Evolutionary conservation across 1,284 basidiomycete species (phyloP), one percentile per base, ranked within the genome.

Genomic region (Bjerkandera adusta): DNA sequence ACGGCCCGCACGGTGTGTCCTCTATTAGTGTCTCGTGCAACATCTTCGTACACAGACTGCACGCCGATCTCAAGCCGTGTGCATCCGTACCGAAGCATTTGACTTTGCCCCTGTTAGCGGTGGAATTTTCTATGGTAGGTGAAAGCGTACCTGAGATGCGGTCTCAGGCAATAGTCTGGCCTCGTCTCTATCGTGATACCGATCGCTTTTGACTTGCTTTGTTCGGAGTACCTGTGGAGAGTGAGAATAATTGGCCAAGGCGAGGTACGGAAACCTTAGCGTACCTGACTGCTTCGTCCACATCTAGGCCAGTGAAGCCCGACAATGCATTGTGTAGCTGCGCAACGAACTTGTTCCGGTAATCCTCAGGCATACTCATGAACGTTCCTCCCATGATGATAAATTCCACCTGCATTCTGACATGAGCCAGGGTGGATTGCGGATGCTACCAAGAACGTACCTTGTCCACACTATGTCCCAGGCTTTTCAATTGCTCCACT

Each of bases 371-470:
- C 83, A 98, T 94, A 58, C 92, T 97, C 95, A 99, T 97, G 68
- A 99, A 99, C 3, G 96, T 99, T 36, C 96, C 96, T 26, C 96
- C 97, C 96, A 99, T 99, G 58, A 99, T 78, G 55, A 99, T 99
- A 63, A 98, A 98, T 65, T 99, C 96, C 38, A 99, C 89, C 89
- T 92, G 54, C 26, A 25, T 29, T 20, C 21, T n/a, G n/a, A n/a
- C 24, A 33, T 53, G 3, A 51, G 37, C 33, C 13, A 20, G 36
- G 12, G 25, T 22, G 7, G 30, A 18, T 10, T 26, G 10, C 36
- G 50, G 32, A 51, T 13, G 7, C 15, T 10, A 29, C 5, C n/a
- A 13, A 8, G n/a, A 27, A 24, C 67, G 43, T 46, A 88, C 93
- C 79, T 99, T 99, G 71, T 99, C 97, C 2, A 98, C 96, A 58